Conservation (phyloP, 208 protist species). For the Kentomonas sorsogonicus region DNA sequence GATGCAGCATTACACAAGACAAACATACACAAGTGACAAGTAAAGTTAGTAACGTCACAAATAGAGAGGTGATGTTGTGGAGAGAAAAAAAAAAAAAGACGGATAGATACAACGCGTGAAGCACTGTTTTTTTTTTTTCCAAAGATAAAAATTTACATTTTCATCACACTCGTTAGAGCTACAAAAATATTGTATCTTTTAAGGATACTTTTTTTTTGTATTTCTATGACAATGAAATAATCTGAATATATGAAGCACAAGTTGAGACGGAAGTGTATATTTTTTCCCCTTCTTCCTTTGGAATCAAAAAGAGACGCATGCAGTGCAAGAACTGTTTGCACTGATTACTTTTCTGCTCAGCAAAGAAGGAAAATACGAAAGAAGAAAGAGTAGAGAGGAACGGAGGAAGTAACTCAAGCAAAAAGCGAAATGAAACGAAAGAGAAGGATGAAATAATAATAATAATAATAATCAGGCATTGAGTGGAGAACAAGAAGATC, state of each 20-base stretch:
- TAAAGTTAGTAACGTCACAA: too few relatives aligned
- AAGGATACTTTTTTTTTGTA: conserved; percentile 1
- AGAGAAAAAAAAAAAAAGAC: conserved; percentile 2
- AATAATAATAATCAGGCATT: conserved; percentile 8
- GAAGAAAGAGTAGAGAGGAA: neutral
- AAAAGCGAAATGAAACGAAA: conserved; percentile 5
- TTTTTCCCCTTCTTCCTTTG: too few relatives aligned
- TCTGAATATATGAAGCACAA: too few relatives aligned
- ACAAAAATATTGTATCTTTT: conserved; percentile 5
- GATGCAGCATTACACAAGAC: too few relatives aligned
- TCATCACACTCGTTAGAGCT: neutral
- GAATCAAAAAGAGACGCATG: neutral
- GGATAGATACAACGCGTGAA: neutral
- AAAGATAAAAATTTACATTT: conserved; percentile 3
- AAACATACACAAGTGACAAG: too few relatives aligned
- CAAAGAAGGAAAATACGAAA: too few relatives aligned
- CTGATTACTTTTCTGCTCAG: too few relatives aligned
- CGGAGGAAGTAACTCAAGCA: neutral
- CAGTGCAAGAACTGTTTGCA: neutral
- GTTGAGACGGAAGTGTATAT: too few relatives aligned
- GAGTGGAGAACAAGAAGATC: too few relatives aligned
- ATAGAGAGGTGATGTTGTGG: neutral
- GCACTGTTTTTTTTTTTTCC: conserved; percentile 1
- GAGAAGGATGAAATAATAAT: neutral
- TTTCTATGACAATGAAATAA: too few relatives aligned